Evolutionary conservation across 768 basidiomycete species (phyloP), one percentile per base, ranked within the genome.

Genomic region (Mycena vitilis): DNA sequence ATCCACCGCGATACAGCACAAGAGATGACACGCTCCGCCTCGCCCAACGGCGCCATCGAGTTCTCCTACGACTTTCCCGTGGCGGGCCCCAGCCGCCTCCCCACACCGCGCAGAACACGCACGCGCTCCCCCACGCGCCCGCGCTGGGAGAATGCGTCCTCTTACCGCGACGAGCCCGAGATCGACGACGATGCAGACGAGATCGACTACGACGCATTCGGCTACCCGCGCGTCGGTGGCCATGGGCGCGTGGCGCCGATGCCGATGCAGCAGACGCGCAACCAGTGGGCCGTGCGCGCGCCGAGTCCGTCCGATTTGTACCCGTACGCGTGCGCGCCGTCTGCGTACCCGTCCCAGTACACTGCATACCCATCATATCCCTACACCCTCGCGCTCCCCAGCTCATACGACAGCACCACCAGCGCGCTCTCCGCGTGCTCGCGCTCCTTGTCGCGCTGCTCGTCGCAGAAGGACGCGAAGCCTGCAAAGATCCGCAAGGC

Each of bases 31-130:
- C 70, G 65, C 58, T 60, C 55, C 16, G 49, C 61, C 10, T 64
- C 70, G 6, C 58, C 69, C 42, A 65, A 55, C 63, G 68, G 68
- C 64, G 15, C 49, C 11, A 45, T 71, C 58, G 61, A 67, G 59
- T 60, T 71, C 66, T 55, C 63, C 58, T 71, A 71, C 70, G 70
- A 71, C 66, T 71, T 71, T 47, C 70, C 70, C 38, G 62, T 64
- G 16, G 70, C 68, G 1, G 34, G 42, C 8, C 36, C 54, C 25
- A 52, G 51, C 40, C 40, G 15, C 40, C 40, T 40, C 40, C 51
- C 34, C 23, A 2, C 51, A 30, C 25, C 10, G 10, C 40, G 15
- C 40, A 45, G 22, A 22, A 15, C 56, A 57, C 36, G 20, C 54
- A n/a, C 54, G 8, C 60, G 42, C 38, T 16, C 60, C 0, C 69